A percentile compares a stretch with the other conserved stretches of the same genome.
Evolutionary conservation across 108 stramenopile genomes (phyloP).

Genomic region (Skeletonema marinoi): DNA sequence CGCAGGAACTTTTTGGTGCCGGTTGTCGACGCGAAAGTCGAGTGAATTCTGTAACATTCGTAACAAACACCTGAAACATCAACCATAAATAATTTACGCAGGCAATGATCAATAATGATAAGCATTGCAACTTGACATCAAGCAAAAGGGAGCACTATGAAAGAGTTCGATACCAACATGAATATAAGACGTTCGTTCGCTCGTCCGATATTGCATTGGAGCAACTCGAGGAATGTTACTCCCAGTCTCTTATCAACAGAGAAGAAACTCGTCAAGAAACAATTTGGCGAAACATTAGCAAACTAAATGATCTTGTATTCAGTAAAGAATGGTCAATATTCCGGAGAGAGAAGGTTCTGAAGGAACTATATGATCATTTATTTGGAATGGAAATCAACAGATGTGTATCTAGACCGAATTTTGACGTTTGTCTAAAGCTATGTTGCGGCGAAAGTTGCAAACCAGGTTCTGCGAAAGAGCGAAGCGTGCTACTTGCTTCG

Average conservation of each 20-base stretch:
- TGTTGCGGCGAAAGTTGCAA: conserved; percentile 3
- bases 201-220: conserved; percentile 4
- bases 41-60: too few species aligned
- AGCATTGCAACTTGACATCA: not conserved
- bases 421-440: conserved; percentile 14
- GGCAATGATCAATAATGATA: not conserved
- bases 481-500: not conserved
- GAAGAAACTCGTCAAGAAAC: conserved; percentile 21
- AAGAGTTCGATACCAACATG: conserved; percentile 10
- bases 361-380: conserved; percentile 24
- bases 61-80: too few species aligned
- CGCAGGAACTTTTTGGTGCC: too few species aligned
- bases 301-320: conserved; percentile 17
- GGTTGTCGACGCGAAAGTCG: too few species aligned
- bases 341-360: conserved; percentile 10
- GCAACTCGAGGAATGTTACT: conserved; percentile 8
- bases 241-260: not conserved
- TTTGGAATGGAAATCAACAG: conserved; percentile 17
- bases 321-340: not conserved
- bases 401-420: conserved; percentile 34
- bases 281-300: conserved; percentile 14
- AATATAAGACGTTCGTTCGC: conserved; percentile 8
- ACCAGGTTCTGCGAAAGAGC: not conserved
- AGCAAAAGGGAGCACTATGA: conserved; percentile 13
- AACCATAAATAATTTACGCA: too few species aligned